phyloP scores from a whole-genome alignment of 2,329 filamentous ascomycete genomes.

The Cladosporium velox region DNA sequence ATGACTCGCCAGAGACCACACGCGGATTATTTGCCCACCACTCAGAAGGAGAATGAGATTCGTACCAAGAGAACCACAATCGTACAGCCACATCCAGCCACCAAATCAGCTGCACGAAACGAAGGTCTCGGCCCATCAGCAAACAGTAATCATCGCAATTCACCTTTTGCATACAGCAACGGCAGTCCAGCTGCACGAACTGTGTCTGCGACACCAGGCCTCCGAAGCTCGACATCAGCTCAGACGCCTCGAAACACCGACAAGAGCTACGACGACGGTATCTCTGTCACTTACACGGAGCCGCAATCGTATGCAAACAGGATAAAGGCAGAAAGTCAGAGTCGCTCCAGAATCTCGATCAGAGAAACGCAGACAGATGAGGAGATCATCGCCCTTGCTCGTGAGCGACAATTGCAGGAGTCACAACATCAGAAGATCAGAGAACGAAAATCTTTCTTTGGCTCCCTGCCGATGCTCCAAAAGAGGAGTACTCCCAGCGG shows the following conservation, averaged over 20 bases:
- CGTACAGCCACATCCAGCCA: constrained; percentile 4
- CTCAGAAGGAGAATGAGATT: background rate
- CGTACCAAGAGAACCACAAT: background rate
- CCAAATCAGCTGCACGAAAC: constrained; percentile 20
- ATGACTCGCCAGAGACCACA: constrained; percentile 11
- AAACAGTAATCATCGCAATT: constrained; percentile 17
- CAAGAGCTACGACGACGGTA: constrained; percentile 20
- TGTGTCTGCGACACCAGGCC: background rate
- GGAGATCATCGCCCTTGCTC: constrained; percentile 34
- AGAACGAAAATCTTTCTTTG: constrained; percentile 47
- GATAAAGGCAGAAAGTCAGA: background rate
- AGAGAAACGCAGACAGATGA: constrained; percentile 32
- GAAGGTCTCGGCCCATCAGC: constrained; percentile 28
- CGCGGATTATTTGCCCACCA: background rate
- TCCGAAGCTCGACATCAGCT: constrained; percentile 23
- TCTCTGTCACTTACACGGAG: constrained; percentile 17
- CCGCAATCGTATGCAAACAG: constrained; percentile 22
- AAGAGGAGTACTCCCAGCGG: background rate
- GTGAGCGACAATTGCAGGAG: constrained; percentile 45
- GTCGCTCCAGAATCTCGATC: constrained; percentile 22
- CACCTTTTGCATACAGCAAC: constrained; percentile 22
- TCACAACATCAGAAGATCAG: constrained; percentile 45
- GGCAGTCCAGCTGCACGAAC: constrained; percentile 28
- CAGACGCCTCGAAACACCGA: constrained; percentile 29
- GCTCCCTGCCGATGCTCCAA: constrained; percentile 47